Base-by-base conservation (phyloP, 192 early-diverging fungal species). In the Glomus cerebriforme region DNA sequence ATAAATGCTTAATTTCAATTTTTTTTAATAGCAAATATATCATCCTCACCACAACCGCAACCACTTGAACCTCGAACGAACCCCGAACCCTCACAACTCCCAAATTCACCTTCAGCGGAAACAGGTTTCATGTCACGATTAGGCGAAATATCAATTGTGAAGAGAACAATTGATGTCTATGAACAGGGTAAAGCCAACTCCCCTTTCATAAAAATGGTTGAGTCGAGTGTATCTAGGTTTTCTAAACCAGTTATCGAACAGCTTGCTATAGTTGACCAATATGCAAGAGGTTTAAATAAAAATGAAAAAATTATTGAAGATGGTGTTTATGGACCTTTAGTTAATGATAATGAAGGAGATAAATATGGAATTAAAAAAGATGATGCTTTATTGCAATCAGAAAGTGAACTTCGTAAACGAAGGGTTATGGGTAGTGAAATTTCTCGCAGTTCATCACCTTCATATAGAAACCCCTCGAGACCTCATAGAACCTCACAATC, bases 401-500 rank as follows among this genome's bases (percentile, higher is more conserved):
- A 39, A 32, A 71, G 17, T 71, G 69, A 71, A 71, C 24, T 19
- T n/a, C 69, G 35, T 37, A 71, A 45, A 37, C 17, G 69, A 71
- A 37, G 19, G 13, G 29, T 37, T 34, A 8, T 10, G 8, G 17
- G 8, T 19, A 45, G 15, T 34, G n/a, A n/a, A 72, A 49, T 34
- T 45, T 72, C 70, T 45, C n/a, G 10, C 22, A 29, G 58, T 17
- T 26, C 34, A 8, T 67, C 73, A 37, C 43, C 74, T 34, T 63
- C 74, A 62, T 24, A 32, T 62, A 31, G 27, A 62, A n/a, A 37
- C 2, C 10, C 27, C 13, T 54, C 49, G n/a, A n/a, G 73, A 75
- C 17, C 59, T 75, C 74, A 75, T 62, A 15, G 59, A 62, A 62
- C 59, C 63, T 75, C 74, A 35, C 74, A 75, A 59, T 75, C 74